These are phyloP conservation scores for Naganishia liquefaciens DNA, from an alignment of 1,284 basidiomycete genomes.

Conservation along the genomic window DNA sequence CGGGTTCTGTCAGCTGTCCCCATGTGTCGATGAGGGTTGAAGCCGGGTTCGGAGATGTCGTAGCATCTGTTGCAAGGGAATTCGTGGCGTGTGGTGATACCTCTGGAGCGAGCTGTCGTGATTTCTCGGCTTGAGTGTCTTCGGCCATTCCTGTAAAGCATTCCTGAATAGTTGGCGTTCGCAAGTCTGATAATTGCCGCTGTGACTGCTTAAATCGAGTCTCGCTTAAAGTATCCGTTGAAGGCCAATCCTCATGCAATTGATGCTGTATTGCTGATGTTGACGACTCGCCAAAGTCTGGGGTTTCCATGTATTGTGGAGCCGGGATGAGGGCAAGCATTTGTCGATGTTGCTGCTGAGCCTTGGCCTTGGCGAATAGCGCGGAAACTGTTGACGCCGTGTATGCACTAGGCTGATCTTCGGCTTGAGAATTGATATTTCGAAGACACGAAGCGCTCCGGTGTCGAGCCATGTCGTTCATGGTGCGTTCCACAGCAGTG, in stretches of 20 bases:
- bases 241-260: no score
- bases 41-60: neutral
- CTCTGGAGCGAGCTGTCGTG: neutral
- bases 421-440: no score
- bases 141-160: neutral
- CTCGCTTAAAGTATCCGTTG: neutral
- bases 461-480: no score
- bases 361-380: neutral
- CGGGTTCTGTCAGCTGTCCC: no score
- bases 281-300: no score
- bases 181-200: constrained; percentile 1
- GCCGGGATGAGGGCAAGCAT: constrained; percentile 3
- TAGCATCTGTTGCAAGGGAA: neutral
- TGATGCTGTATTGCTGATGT: neutral
- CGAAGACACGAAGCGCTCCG: no score
- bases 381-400: no score
- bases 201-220: neutral
- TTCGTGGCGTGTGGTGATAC: neutral
- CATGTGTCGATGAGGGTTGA: no score
- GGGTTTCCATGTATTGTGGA: neutral
- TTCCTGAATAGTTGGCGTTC: constrained; percentile 1
- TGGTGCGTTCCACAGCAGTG: no score
- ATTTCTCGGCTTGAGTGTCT: no score
- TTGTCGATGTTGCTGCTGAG: constrained; percentile 5
- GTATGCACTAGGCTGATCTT: no score